phyloP scores from a whole-genome alignment of 805 yeast species.

The Saturnispora silvae region DNA sequence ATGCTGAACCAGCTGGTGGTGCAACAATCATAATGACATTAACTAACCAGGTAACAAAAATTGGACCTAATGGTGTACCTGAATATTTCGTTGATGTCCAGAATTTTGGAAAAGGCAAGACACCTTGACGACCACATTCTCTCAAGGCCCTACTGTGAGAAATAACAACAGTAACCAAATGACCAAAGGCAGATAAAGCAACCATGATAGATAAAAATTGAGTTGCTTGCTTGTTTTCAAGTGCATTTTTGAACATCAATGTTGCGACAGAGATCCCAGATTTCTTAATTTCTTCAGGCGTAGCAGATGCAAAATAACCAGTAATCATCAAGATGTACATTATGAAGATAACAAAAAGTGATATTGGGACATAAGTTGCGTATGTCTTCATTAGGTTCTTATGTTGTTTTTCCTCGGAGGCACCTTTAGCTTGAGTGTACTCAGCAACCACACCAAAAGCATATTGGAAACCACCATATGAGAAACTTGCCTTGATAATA shows the following conservation, averaged over 20 bases:
- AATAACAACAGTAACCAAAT: conserved; percentile 68
- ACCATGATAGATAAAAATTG: conserved; percentile 71
- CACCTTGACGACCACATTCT: conserved; percentile 74
- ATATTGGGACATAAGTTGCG: conserved; percentile 64
- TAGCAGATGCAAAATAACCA: conserved; percentile 74
- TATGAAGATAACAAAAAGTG: conserved; percentile 48
- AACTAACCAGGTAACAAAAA: conserved; percentile 67
- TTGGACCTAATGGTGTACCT: conserved; percentile 61
- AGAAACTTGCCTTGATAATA: conserved; percentile 33
- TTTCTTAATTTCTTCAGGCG: conserved; percentile 37
- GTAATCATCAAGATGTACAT: conserved; percentile 68
- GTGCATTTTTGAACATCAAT: conserved; percentile 60
- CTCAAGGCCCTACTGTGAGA: conserved; percentile 77
- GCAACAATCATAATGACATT: conserved; percentile 67
- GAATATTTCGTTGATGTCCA: conserved; percentile 67
- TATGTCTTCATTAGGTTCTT: conserved; percentile 36
- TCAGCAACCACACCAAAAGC: conserved; percentile 30
- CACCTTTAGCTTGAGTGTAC: conserved; percentile 28
- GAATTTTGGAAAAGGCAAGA: conserved; percentile 61
- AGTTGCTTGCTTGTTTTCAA: conserved; percentile 46
- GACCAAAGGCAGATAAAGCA: conserved; percentile 73
- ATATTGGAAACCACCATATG: conserved; percentile 33
- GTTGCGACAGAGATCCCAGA: conserved; percentile 72
- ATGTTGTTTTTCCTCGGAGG: conserved; percentile 40
- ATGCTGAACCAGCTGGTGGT: conserved; percentile 83